phyloP scores from a whole-genome alignment of 306 rosid species.

The Lotus japonicus region DNA sequence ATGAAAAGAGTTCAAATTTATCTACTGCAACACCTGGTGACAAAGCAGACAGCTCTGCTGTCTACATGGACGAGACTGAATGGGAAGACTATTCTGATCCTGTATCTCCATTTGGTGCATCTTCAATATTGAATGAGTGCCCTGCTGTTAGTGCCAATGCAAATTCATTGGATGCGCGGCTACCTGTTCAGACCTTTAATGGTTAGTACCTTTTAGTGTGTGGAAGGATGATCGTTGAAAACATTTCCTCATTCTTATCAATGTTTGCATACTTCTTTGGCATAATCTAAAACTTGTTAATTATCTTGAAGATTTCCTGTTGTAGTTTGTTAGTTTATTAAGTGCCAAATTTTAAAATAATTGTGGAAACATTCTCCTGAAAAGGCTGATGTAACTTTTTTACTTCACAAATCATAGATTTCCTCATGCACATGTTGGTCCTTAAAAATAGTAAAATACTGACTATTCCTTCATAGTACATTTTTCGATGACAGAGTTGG shows the following conservation, averaged over 20 bases:
- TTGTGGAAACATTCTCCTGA: not conserved
- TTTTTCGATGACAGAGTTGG: not conserved
- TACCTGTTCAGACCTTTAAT: slow-evolving; percentile 34
- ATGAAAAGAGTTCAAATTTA: slow-evolving; percentile 68
- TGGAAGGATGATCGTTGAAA: not conserved
- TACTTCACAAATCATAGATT: not conserved
- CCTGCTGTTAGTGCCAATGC: slow-evolving; percentile 48
- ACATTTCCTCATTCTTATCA: not conserved
- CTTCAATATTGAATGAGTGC: slow-evolving; percentile 55
- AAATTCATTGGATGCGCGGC: slow-evolving; percentile 58
- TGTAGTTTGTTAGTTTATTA: not conserved
- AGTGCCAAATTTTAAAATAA: not conserved
- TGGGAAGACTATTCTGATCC: slow-evolving; percentile 59
- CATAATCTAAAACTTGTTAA: not conserved
- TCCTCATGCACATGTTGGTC: not conserved
- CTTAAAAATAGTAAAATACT: not conserved
- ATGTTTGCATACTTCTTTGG: not conserved
- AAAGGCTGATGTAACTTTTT: not conserved
- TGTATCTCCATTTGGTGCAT: slow-evolving; percentile 56
- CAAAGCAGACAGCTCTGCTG: slow-evolving; percentile 43
- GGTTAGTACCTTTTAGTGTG: slow-evolving; percentile 46
- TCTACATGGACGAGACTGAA: slow-evolving; percentile 49
- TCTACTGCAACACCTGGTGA: slow-evolving; percentile 59
- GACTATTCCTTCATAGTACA: not conserved
- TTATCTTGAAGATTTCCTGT: not conserved